Percentiles rank a stretch among this genome's conserved stretches.
These are phyloP conservation scores for Lentinus tigrinus DNA, from an alignment of 768 basidiomycete genomes.

Conservation along the genomic window DNA sequence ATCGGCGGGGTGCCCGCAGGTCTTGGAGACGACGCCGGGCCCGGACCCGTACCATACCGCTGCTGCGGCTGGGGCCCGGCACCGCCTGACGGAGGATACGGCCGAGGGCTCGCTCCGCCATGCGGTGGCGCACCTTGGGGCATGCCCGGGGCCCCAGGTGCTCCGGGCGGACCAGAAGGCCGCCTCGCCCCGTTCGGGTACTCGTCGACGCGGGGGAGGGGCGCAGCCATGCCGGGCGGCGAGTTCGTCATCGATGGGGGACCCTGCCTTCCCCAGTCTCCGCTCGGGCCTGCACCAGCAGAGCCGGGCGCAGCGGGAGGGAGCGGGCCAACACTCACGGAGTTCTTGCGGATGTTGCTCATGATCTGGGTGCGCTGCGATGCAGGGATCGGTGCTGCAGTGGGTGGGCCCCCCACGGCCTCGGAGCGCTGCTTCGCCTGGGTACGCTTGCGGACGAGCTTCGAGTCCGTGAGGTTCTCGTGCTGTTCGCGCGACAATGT, in stretches of 20 bases:
- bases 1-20: slow-evolving; percentile 16
- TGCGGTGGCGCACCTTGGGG: neutral
- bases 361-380: slow-evolving; percentile 47
- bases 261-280: neutral
- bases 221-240: slow-evolving; percentile 6
- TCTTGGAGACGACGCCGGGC: slow-evolving; percentile 6
- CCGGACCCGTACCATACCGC: neutral
- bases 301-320: no score
- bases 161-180: neutral
- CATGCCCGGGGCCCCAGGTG: neutral
- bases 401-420: slow-evolving; percentile 20
- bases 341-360: slow-evolving; percentile 54
- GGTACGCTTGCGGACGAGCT: slow-evolving; percentile 82
- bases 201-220: slow-evolving; percentile 10
- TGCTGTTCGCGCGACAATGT: slow-evolving; percentile 78
- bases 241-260: slow-evolving; percentile 6
- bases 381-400: slow-evolving; percentile 20
- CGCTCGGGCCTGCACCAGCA: neutral
- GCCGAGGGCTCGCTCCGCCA: slow-evolving; percentile 1
- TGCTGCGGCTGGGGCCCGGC: neutral
- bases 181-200: neutral
- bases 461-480: slow-evolving; percentile 72
- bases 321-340: slow-evolving; percentile 20
- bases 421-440: slow-evolving; percentile 61
- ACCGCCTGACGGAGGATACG: neutral